phyloP scores from a whole-genome alignment of 306 rosid species.

The Astragalus glycyphyllos region DNA sequence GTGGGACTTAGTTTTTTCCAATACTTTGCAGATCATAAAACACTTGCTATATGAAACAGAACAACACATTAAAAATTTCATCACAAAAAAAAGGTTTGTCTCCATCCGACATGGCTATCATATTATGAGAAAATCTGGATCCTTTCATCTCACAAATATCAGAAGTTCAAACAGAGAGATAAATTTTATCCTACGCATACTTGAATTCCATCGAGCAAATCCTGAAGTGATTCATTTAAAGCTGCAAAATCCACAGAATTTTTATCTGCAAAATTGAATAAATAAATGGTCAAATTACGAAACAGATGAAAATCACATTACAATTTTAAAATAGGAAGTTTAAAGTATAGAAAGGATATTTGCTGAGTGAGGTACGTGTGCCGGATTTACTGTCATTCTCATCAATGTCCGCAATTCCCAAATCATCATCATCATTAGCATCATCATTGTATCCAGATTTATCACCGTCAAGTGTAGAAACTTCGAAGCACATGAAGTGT shows the following conservation, averaged over 20 bases:
- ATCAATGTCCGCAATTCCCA: conserved; percentile 87
- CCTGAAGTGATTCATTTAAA: conserved; percentile 85
- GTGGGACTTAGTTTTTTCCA: too few species aligned
- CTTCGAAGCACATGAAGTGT: conserved; percentile 94
- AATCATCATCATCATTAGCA: conserved; percentile 71
- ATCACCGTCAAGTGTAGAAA: conserved; percentile 68
- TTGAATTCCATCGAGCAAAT: conserved; percentile 94
- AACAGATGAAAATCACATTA: conserved; percentile 32
- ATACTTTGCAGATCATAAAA: not conserved
- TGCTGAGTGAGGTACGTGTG: conserved; percentile 36
- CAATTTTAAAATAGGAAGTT: conserved; percentile 4
- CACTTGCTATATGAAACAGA: not conserved
- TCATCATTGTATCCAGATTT: conserved; percentile 52
- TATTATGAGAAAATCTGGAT: conserved; percentile 36
- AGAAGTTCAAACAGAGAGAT: conserved; percentile 14
- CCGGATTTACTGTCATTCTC: conserved; percentile 68
- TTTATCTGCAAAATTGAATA: conserved; percentile 56
- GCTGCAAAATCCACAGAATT: conserved; percentile 72
- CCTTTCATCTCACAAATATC: conserved; percentile 32
- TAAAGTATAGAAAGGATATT: conserved; percentile 7
- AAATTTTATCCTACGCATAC: conserved; percentile 51
- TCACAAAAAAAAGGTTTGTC: not conserved
- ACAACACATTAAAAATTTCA: not conserved
- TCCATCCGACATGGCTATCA: conserved; percentile 7
- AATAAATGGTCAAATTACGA: conserved; percentile 34